phyloP scores from a whole-genome alignment of 2,329 filamentous ascomycete species.

The Aspergillus uvarum region DNA sequence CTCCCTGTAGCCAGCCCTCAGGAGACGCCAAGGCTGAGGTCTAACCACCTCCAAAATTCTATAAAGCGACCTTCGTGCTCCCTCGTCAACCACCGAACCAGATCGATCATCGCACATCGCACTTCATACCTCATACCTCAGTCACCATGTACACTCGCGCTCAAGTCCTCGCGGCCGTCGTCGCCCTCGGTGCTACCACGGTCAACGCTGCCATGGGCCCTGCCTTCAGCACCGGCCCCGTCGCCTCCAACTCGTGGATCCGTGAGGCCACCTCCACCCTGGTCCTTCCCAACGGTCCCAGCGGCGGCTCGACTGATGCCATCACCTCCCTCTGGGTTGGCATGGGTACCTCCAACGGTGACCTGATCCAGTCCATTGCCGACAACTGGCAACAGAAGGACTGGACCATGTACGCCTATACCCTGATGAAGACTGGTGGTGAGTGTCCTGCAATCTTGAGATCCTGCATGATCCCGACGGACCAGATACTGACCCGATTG shows the following conservation, averaged over 20 bases:
- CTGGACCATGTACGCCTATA: constrained; percentile 46
- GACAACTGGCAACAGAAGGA: constrained; percentile 35
- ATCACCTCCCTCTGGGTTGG: constrained; percentile 50
- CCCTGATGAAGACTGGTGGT: constrained; percentile 20
- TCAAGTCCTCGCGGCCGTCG: constrained; percentile 20
- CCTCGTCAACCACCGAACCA: neutral
- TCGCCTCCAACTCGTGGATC: constrained; percentile 43
- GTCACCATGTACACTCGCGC: constrained; percentile 16
- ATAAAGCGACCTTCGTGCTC: neutral
- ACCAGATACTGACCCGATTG: neutral
- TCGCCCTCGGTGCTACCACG: constrained; percentile 13
- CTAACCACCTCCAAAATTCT: neutral
- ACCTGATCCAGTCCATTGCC: constrained; percentile 51
- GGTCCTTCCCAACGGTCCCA: constrained; percentile 42
- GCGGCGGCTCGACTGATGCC: constrained; percentile 31
- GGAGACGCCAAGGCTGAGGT: neutral
- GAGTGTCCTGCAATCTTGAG: neutral
- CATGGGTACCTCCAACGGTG: constrained; percentile 50
- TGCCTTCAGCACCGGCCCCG: constrained; percentile 48
- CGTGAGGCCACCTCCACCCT: constrained; percentile 47
- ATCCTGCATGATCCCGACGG: neutral
- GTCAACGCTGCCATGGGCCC: constrained; percentile 32
- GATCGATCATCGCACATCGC: too few relatives aligned
- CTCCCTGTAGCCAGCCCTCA: neutral
- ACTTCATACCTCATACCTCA: too few relatives aligned